These are phyloP conservation scores for Ustilaginoidea virens DNA, from an alignment of 2,329 filamentous ascomycete genomes.

Conservation along the genomic window DNA sequence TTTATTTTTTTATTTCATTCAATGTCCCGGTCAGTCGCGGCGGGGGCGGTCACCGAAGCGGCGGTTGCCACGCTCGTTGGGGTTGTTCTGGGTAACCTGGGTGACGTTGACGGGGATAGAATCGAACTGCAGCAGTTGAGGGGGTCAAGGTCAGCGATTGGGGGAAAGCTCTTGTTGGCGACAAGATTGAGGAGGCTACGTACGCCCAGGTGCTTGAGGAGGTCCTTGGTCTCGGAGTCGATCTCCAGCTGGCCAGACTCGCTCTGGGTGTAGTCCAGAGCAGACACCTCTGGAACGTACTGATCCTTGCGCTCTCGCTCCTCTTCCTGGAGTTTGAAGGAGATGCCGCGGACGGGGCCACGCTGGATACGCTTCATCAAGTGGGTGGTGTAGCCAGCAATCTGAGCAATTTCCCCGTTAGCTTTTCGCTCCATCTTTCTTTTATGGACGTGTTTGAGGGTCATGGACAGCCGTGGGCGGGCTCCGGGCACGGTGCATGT, in stretches of 20 bases:
- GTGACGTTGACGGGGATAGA: constrained; percentile 93
- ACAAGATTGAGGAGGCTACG: constrained; percentile 25
- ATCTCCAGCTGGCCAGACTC: constrained; percentile 91
- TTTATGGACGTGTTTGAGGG: neutral
- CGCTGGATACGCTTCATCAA: constrained; percentile 99
- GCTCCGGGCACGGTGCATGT: neutral
- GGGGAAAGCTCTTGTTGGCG: neutral
- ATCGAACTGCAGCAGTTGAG: constrained; percentile 64
- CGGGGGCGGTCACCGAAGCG: constrained; percentile 53
- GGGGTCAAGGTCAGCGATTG: too few relatives aligned
- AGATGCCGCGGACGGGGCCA: constrained; percentile 97
- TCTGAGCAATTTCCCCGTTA: constrained; percentile 31
- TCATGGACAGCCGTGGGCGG: neutral
- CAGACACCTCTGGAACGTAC: constrained; percentile 97
- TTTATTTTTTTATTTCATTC: too few relatives aligned
- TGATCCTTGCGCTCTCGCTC: constrained; percentile 99
- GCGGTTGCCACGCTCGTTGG: constrained; percentile 60
- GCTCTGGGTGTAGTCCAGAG: constrained; percentile 93
- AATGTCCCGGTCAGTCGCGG: constrained; percentile 14
- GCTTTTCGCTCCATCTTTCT: neutral
- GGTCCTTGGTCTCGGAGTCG: constrained; percentile 95
- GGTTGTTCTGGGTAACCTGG: constrained; percentile 76
- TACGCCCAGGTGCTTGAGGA: constrained; percentile 98
- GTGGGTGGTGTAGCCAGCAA: constrained; percentile 96
- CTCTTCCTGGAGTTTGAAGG: constrained; percentile 99